A percentile compares a stretch with the other conserved stretches of the same genome.
phyloP scores from a whole-genome alignment of 2,329 filamentous ascomycete genomes.

The Polytolypa hystricis region DNA sequence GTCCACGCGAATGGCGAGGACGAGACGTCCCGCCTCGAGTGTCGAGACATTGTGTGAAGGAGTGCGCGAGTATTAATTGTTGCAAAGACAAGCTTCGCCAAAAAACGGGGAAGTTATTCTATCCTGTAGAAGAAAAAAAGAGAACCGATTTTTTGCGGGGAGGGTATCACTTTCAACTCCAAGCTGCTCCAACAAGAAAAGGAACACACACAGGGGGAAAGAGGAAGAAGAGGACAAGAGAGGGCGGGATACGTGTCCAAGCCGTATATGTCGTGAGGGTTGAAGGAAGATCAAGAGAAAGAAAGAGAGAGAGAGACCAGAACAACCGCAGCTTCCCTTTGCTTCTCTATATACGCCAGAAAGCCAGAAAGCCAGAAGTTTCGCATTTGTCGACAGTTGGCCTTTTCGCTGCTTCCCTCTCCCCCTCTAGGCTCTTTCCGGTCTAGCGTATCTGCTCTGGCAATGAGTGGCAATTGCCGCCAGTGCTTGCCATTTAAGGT shows the following conservation, averaged over 20 bases:
- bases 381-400: too few species aligned
- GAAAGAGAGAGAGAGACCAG: conserved; percentile 9
- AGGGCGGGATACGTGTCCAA: too few species aligned
- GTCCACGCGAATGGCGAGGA: conserved; percentile 72
- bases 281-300: conserved; percentile 12
- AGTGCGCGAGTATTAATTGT: too few species aligned
- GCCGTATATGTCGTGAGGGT: too few species aligned
- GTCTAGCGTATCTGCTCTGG: conserved; percentile 8
- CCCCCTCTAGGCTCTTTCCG: conserved; percentile 7
- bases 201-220: conserved; percentile 13
- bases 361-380: too few species aligned
- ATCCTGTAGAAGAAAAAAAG: background rate
- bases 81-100: too few species aligned
- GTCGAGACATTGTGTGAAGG: conserved; percentile 47
- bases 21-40: conserved; percentile 48
- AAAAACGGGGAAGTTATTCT: conserved; percentile 12
- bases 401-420: conserved; percentile 25
- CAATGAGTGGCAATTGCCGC: conserved; percentile 1
- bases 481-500: conserved; percentile 20
- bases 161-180: too few species aligned
- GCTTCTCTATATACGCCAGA: too few species aligned
- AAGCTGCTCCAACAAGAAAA: conserved; percentile 9
- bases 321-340: too few species aligned
- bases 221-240: conserved; percentile 13
- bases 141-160: too few species aligned